A percentile compares a stretch with the other conserved stretches of the same genome.
Evolutionary conservation across 768 basidiomycete species (phyloP).

Genomic region (Boletus sp.): DNA sequence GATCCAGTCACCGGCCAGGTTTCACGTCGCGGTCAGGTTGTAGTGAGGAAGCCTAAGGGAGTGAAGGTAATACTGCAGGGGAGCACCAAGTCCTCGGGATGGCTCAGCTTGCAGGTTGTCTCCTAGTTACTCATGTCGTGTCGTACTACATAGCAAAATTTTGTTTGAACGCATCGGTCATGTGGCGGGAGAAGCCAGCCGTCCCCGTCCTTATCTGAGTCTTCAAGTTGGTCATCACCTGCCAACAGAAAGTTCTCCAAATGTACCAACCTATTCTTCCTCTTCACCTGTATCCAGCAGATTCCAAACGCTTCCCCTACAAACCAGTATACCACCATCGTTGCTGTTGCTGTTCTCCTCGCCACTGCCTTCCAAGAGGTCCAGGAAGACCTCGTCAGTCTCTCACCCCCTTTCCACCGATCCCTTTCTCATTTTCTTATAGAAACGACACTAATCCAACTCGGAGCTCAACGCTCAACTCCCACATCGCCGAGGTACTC

Average conservation of each 20-base stretch:
- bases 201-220: conserved; percentile 31
- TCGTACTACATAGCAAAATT: too few species aligned
- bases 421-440: conserved; percentile 13
- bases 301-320: conserved; percentile 98
- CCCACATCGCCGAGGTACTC: conserved; percentile 77
- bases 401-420: background rate
- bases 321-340: conserved; percentile 92
- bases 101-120: background rate
- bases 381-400: conserved; percentile 78
- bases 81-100: background rate
- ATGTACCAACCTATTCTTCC: conserved; percentile 98
- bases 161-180: too few species aligned
- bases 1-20: background rate
- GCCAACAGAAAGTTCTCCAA: conserved; percentile 88
- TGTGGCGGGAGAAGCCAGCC: conserved; percentile 71
- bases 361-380: conserved; percentile 95
- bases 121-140: too few species aligned
- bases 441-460: conserved; percentile 98
- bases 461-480: conserved; percentile 87
- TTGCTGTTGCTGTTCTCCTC: conserved; percentile 80
- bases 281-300: conserved; percentile 97
- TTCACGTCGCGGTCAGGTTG: background rate
- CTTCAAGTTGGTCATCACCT: too few species aligned
- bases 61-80: background rate
- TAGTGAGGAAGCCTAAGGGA: background rate